phyloP scores from a whole-genome alignment of 768 basidiomycete species.

The Naganishia antarctica region DNA sequence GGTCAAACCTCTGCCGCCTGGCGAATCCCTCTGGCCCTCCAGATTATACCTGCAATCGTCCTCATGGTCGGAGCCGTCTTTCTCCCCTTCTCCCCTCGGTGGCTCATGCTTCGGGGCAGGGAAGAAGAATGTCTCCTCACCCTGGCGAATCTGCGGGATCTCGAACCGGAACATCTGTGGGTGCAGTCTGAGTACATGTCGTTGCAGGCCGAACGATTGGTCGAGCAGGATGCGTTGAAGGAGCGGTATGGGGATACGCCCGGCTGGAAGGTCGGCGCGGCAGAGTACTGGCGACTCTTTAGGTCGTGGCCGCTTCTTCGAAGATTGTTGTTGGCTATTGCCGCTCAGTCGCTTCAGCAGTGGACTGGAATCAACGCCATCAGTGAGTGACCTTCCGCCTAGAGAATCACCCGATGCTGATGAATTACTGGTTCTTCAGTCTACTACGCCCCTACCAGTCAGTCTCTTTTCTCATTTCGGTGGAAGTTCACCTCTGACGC shows the following conservation, averaged over 20 bases:
- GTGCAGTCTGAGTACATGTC: constrained; percentile 44
- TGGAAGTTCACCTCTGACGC: no score
- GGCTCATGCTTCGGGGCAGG: constrained; percentile 63
- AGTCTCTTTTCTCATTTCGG: not conserved
- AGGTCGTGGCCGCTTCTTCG: constrained; percentile 55
- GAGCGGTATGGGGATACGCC: constrained; percentile 45
- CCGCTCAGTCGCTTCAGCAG: constrained; percentile 74
- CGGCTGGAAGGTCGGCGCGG: constrained; percentile 60
- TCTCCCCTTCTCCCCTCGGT: constrained; percentile 76
- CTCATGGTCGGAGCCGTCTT: constrained; percentile 67
- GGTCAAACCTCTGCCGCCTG: constrained; percentile 66
- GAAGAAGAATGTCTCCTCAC: constrained; percentile 68
- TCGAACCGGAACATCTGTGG: constrained; percentile 56
- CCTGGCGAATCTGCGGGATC: constrained; percentile 59
- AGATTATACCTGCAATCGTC: constrained; percentile 67
- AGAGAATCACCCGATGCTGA: not conserved
- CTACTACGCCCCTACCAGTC: constrained; percentile 63
- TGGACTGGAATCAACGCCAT: constrained; percentile 69
- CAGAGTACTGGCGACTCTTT: constrained; percentile 62
- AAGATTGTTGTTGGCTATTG: constrained; percentile 58
- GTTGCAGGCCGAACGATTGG: constrained; percentile 65
- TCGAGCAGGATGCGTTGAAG: constrained; percentile 68
- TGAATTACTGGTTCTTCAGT: constrained; percentile 51
- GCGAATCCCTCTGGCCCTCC: constrained; percentile 68
- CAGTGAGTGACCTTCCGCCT: constrained; percentile 5